Evolutionary conservation across 352 stramenopile genomes (phyloP).

Genomic region (Blastocystis hominis): DNA sequence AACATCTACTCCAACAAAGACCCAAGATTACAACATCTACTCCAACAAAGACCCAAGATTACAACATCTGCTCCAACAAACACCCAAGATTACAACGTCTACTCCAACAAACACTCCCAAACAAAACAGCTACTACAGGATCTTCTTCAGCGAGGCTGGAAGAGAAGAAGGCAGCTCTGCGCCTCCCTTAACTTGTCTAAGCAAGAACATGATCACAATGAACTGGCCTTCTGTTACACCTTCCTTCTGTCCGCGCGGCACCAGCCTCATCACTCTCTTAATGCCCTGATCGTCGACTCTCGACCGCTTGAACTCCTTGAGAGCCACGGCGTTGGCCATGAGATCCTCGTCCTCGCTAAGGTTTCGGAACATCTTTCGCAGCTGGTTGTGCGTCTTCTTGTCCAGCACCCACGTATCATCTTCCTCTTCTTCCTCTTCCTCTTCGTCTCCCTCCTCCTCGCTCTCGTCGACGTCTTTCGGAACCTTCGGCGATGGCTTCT

Average conservation of each 20-base stretch:
- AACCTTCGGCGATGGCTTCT: background rate
- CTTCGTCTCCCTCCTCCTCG: background rate
- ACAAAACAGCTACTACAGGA: slow-evolving; percentile 30
- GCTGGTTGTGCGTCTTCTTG: background rate
- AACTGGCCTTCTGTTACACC: slow-evolving; percentile 23
- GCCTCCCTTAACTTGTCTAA: slow-evolving; percentile 40
- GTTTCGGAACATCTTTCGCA: slow-evolving; percentile 44
- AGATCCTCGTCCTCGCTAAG: slow-evolving; percentile 29
- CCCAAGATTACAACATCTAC: background rate
- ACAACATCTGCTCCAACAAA: slow-evolving; percentile 13
- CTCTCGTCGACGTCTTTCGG: background rate
- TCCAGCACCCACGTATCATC: slow-evolving; percentile 14
- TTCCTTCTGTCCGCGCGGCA: slow-evolving; percentile 27
- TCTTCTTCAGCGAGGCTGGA: slow-evolving; percentile 24
- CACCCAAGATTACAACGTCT: background rate
- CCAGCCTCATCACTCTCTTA: slow-evolving; percentile 19
- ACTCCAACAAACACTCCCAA: background rate
- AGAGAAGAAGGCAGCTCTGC: slow-evolving; percentile 21
- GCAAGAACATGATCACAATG: slow-evolving; percentile 54
- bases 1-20: background rate
- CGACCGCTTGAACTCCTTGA: slow-evolving; percentile 52
- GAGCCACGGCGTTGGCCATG: background rate
- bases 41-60: background rate
- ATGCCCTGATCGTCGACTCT: background rate
- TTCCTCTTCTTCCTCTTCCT: background rate